phyloP scores from a whole-genome alignment of 768 basidiomycete genomes.

The Lentinus brumalis region DNA sequence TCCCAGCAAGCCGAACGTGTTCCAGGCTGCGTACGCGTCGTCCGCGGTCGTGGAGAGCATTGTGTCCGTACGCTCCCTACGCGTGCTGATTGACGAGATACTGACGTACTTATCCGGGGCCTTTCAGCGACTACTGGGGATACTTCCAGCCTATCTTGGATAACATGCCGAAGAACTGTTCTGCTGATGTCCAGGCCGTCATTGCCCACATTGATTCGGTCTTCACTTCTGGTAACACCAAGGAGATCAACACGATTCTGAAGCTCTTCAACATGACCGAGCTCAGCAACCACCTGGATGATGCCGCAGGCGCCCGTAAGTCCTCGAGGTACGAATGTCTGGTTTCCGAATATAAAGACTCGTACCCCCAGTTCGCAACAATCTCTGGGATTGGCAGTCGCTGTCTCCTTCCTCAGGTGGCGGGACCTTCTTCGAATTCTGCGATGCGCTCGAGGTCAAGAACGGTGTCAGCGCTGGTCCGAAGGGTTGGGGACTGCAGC shows the following conservation, averaged over 20 bases:
- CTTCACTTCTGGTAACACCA: slow-evolving; percentile 45
- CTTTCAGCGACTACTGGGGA: slow-evolving; percentile 57
- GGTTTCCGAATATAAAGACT: background rate
- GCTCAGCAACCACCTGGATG: slow-evolving; percentile 54
- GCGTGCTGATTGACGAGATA: background rate
- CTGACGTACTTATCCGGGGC: background rate
- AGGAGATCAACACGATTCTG: slow-evolving; percentile 57
- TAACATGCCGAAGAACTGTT: slow-evolving; percentile 73
- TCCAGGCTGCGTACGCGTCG: slow-evolving; percentile 67
- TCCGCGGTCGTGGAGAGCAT: slow-evolving; percentile 70
- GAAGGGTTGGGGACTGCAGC: slow-evolving; percentile 61
- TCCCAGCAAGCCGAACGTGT: slow-evolving; percentile 56
- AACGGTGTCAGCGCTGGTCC: slow-evolving; percentile 51
- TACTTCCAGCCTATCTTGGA: slow-evolving; percentile 74
- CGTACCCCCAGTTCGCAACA: slow-evolving; percentile 38
- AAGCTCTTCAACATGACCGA: slow-evolving; percentile 59
- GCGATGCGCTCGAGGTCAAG: slow-evolving; percentile 69
- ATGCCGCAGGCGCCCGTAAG: slow-evolving; percentile 61
- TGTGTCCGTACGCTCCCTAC: slow-evolving; percentile 27
- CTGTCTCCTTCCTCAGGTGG: slow-evolving; percentile 53
- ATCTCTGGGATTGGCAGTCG: slow-evolving; percentile 70
- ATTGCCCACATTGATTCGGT: slow-evolving; percentile 62
- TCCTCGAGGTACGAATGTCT: background rate
- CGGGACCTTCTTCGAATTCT: slow-evolving; percentile 58
- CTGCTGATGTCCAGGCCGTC: slow-evolving; percentile 67